These are phyloP conservation scores for Hypoxylon intermedium DNA, from an alignment of 495 filamentous ascomycete genomes.

Conservation along the genomic window DNA sequence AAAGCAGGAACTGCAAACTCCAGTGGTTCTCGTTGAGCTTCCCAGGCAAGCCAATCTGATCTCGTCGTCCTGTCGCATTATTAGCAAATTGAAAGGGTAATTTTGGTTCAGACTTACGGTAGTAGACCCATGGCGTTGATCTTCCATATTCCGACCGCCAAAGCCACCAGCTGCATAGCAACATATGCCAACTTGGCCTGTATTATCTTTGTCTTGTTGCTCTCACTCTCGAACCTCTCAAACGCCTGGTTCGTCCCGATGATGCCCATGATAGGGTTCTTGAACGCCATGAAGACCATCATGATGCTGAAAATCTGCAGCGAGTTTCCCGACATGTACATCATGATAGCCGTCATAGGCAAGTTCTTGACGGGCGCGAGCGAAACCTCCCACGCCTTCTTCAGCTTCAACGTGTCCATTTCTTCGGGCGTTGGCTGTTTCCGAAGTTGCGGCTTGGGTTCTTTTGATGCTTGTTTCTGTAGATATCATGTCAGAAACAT, in stretches of 20 bases:
- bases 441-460: slow-evolving; percentile 50
- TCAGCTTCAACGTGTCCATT: slow-evolving; percentile 93
- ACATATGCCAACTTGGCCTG: slow-evolving; percentile 87
- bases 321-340: slow-evolving; percentile 99
- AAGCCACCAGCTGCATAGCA: slow-evolving; percentile 78
- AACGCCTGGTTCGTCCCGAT: slow-evolving; percentile 81
- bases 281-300: slow-evolving; percentile 99
- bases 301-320: slow-evolving; percentile 99
- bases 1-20: slow-evolving; percentile 71
- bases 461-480: slow-evolving; percentile 56
- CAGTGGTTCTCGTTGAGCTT: slow-evolving; percentile 75
- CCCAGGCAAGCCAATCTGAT: slow-evolving; percentile 96
- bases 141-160: slow-evolving; percentile 94
- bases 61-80: slow-evolving; percentile 74
- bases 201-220: slow-evolving; percentile 72
- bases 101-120: slow-evolving; percentile 66
- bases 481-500: slow-evolving; percentile 1
- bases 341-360: slow-evolving; percentile 98
- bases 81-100: slow-evolving; percentile 30
- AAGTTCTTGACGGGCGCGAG: slow-evolving; percentile 92
- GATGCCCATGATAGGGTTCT: slow-evolving; percentile 88
- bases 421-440: slow-evolving; percentile 73
- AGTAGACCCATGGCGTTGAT: slow-evolving; percentile 95
- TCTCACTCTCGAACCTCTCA: slow-evolving; percentile 83
- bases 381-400: slow-evolving; percentile 98